Base-by-base conservation (phyloP, 345 rosid species). In the Carallia pectinifolia region DNA sequence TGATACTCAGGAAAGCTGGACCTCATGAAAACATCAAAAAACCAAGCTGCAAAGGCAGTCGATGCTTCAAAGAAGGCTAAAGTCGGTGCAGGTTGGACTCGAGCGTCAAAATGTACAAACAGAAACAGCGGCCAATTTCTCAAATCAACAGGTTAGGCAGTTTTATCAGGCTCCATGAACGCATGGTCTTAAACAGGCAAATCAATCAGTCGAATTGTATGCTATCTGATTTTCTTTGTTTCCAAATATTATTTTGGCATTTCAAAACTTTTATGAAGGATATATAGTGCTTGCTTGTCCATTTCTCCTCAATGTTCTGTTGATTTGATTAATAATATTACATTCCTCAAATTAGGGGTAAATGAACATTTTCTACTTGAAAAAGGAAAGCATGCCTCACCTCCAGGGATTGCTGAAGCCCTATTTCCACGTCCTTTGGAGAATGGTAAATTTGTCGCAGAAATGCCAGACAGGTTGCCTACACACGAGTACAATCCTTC, bases 11-110 rank as follows among this genome's bases (percentile, higher is more conserved):
- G 52, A 56, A 50, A 64, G 12, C 30, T 69, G 58, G 64, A 66
- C 29, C 55, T 18, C 66, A 81, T 84, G 88, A 75, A 55, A 73
- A 63, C 69, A 64, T 29, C 53, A 48, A 61, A 70, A 71, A 82
- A 73, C 58, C 74, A 56, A 62, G 55, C 54, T 60, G 66, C 60
- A 12, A 75, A 68, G 70, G 77, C 39, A 17, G 52, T 53, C 29
- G 70, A 64, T 44, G 62, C 72, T 30, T 53, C 75, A 27, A 33
- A n/a, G 15, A 69, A 75, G 58, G 73, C 27, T 34, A 64, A 27
- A 30, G 33, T 4, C 34, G 61, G 62, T 18, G 52, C 37, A 62
- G 76, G 16, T 73, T 27, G 63, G 64, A 19, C 63, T 66, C 76
- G 54, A 66, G 58, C 47, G 36, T 48, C 68, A 58, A 78, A 78